Evolutionary conservation across 2,329 filamentous ascomycete species (phyloP), one percentile per base, ranked within the genome.

Genomic region (Drechslera avenae): DNA sequence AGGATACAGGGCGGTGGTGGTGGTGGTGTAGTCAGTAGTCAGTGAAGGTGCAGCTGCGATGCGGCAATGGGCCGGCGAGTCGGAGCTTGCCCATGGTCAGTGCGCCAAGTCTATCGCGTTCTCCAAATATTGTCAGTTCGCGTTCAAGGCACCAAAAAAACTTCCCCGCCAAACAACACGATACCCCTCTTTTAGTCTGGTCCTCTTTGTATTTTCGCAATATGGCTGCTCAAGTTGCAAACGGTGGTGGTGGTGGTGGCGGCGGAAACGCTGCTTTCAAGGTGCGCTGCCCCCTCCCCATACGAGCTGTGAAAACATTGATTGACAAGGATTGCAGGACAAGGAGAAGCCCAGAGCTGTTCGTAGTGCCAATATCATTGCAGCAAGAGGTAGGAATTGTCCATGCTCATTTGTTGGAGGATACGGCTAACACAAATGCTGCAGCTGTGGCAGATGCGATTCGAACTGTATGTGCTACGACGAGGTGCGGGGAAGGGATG

Each of bases 291-390:
- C 17, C 17, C 6, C n/a, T 28, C 12, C 12, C 7, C 23, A 23
- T 23, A 14, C 44, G 33, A 60, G 54, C 58, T 64, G 32, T 50
- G 52, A 60, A 69, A 67, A 64, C 63, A 66, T 57, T 39, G 52
- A 70, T 74, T 82, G 67, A 82, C 70, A 58, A 58, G 52, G 44
- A 59, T 57, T 63, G 49, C 66, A 85, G 82, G 85, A 86, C 75
- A 99, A 97, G 86, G 94, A 97, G 81, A 99, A 99, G 90, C 94
- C 94, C 64, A 88, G 94, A 82, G 94, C 94, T 62, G 94, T 99
- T 62, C 89, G 94, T 66, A 92, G 90, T 60, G 90, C 90, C 71
- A 99, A 99, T 79, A 97, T 99, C 77, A 89, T 96, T 71, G 94
- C 94, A 66, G 94, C 94, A 67, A 86, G 93, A 90, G 91, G 91